Percentiles rank a stretch among this genome's conserved stretches.
Evolutionary conservation across 2,329 filamentous ascomycete species (phyloP).

Genomic region (Clonostachys sp.): DNA sequence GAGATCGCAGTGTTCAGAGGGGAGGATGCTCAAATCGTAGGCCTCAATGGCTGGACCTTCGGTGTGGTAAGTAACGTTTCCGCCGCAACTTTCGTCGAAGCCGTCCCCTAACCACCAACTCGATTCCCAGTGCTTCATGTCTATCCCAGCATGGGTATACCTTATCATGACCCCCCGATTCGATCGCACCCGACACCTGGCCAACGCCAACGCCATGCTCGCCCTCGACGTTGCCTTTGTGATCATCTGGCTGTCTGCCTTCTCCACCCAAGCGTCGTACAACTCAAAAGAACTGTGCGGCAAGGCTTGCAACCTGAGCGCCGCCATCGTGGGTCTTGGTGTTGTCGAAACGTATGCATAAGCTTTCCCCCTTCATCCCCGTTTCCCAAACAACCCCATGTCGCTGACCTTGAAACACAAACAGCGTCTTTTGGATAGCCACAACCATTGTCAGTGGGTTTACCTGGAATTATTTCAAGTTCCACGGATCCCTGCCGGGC

Average conservation of each 20-base stretch:
- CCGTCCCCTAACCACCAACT: conserved; percentile 2
- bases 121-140: conserved; percentile 53
- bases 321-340: conserved; percentile 56
- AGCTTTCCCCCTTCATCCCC: neutral
- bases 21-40: conserved; percentile 42
- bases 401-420: neutral
- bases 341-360: conserved; percentile 56
- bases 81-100: neutral
- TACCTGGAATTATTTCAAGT: conserved; percentile 57
- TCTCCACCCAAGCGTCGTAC: conserved; percentile 61
- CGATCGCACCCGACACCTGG: conserved; percentile 54
- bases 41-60: conserved; percentile 60
- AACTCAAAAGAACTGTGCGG: conserved; percentile 53
- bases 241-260: conserved; percentile 63
- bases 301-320: conserved; percentile 53
- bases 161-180: conserved; percentile 61
- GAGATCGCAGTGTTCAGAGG: conserved; percentile 55
- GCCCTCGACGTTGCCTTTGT: conserved; percentile 51
- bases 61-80: conserved; percentile 45
- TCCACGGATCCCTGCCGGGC: conserved; percentile 57
- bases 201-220: conserved; percentile 58
- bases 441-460: conserved; percentile 54
- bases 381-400: neutral
- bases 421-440: conserved; percentile 49
- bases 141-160: conserved; percentile 60